Conservation (phyloP, 352 stramenopile genomes). For the Globisporangium emineosum region DNA sequence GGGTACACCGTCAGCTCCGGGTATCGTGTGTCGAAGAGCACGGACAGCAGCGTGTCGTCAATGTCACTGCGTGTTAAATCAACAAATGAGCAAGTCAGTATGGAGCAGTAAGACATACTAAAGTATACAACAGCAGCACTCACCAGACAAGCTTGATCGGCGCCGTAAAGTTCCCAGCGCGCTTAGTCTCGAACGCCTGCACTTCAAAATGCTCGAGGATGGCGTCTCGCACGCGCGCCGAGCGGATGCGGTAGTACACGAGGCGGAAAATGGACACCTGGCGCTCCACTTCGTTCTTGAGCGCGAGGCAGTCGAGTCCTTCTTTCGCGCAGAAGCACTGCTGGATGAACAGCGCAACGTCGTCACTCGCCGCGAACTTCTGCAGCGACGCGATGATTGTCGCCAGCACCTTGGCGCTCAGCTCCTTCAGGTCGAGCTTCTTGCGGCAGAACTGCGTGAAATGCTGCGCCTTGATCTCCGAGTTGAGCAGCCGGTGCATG, state of each 20-base stretch:
- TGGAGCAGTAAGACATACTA: not conserved
- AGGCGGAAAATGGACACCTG: constrained; percentile 67
- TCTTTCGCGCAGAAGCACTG: constrained; percentile 50
- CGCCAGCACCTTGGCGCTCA: constrained; percentile 39
- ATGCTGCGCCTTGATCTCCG: constrained; percentile 71
- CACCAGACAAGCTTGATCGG: constrained; percentile 75
- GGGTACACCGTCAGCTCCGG: constrained; percentile 81
- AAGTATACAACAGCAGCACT: constrained; percentile 11
- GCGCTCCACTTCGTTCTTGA: constrained; percentile 72
- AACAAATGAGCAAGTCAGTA: not conserved
- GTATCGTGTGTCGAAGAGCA: constrained; percentile 78
- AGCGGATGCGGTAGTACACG: constrained; percentile 60
- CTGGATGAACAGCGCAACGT: constrained; percentile 53
- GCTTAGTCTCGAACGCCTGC: constrained; percentile 34
- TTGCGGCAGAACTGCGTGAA: constrained; percentile 55
- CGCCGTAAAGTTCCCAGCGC: constrained; percentile 30
- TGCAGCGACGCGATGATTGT: constrained; percentile 56
- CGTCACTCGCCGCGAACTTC: constrained; percentile 40
- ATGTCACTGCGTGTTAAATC: constrained; percentile 47
- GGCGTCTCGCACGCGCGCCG: constrained; percentile 33
- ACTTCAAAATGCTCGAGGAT: constrained; percentile 69
- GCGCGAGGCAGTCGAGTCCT: constrained; percentile 36
- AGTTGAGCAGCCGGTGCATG: constrained; percentile 56
- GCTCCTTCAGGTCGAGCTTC: constrained; percentile 32
- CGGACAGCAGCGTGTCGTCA: constrained; percentile 75